Base-by-base conservation (phyloP, 73 alveolate genomes). In the Tetrahymena elliotti region DNA sequence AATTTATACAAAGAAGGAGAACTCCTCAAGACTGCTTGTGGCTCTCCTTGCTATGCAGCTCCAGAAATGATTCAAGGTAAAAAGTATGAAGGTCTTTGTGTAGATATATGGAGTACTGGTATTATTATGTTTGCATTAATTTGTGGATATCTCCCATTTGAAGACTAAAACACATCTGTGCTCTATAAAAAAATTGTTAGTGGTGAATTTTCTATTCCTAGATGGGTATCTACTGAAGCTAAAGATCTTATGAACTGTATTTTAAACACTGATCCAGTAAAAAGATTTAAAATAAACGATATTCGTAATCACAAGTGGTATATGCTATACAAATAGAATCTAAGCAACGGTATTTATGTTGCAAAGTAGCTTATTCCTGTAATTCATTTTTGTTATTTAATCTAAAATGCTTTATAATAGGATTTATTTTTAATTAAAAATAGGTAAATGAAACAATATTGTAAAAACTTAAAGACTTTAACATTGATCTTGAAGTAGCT, bases 231-330 rank as follows among this genome's bases (percentile, higher is more conserved):
- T 12, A 36, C 31, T 16, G 96, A 95, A 36, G 96, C 95, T 7
- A 93, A 95, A 88, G 99, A 99, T 98, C 52, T 99, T 37, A 93
- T 99, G 52, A 96, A 96, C 37, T 97, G 96, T 40, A 98, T 99
- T 38, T 94, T 99, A 52, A 97, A 97, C 41, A 98, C 99, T 4
- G 98, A 99, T 93, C 99, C 99, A 12, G 97, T 96, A 52, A 95
- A 97, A 83, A 93, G 99, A 92, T 97, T 93, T 93, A 96, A 97
- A 13, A 96, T 99, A 38, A 97, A 94, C 38, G 98, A 98, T 36
- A 99, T 99, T 35, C 96, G 98, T 93, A 96, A 96, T 53, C 99
- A 99, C 93, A 97, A 97, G 53, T 99, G 99, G 99, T 96, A 95
- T 93, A 96, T 97, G 93, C 96, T 96, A 84, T 94, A 94, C 53